Conservation (phyloP, 305 asterid species). For the Fraxinus greggii region DNA sequence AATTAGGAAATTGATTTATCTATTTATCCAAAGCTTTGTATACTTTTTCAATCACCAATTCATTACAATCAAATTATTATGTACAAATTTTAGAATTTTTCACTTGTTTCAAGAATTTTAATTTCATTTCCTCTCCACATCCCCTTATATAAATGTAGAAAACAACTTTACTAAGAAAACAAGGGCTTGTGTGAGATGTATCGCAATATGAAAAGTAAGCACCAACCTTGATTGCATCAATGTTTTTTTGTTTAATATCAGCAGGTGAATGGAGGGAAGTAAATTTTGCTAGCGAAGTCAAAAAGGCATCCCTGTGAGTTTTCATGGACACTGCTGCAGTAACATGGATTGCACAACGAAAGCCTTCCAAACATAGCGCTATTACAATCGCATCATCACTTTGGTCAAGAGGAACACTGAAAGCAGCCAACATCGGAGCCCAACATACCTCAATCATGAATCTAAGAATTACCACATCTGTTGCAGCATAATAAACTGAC, state of each 20-base stretch:
- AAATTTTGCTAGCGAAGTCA: constrained; percentile 94
- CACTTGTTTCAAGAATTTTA: neutral
- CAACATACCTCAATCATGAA: constrained; percentile 99
- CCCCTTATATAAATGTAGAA: neutral
- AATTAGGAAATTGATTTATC: neutral
- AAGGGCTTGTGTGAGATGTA: neutral
- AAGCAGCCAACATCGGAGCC: constrained; percentile 99
- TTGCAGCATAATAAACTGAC: constrained; percentile 97
- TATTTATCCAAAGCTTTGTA: neutral
- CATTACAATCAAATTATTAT: neutral
- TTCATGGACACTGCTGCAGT: constrained; percentile 98
- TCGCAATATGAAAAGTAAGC: constrained; percentile 11
- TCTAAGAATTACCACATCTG: constrained; percentile 83
- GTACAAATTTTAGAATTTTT: neutral
- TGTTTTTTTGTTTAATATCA: constrained; percentile 89
- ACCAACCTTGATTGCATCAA: constrained; percentile 93
- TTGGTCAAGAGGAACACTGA: constrained; percentile 97
- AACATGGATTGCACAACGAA: constrained; percentile 85
- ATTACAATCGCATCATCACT: constrained; percentile 78
- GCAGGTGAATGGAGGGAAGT: constrained; percentile 99
- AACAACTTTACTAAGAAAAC: neutral
- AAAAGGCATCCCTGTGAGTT: constrained; percentile 97
- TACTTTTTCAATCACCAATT: neutral
- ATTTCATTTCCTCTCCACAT: neutral
- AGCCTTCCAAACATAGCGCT: constrained; percentile 88